phyloP scores from a whole-genome alignment of 2,329 filamentous ascomycete species.

The Xylogone sp. region DNA sequence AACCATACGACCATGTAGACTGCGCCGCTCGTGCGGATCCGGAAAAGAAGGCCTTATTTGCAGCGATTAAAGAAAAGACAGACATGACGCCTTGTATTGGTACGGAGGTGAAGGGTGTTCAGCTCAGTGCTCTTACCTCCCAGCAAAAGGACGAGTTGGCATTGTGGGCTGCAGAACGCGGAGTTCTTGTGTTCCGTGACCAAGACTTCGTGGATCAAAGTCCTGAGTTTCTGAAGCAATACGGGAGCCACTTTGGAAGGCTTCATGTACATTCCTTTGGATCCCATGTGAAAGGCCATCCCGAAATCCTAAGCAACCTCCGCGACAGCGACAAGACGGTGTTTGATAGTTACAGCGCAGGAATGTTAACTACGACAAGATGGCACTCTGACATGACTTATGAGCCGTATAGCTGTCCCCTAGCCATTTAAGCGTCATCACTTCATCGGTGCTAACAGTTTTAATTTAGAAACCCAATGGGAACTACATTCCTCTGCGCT shows the following conservation, averaged over 20 bases:
- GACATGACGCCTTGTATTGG: slow-evolving; percentile 39
- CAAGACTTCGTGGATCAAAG: slow-evolving; percentile 67
- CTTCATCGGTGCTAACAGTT: background rate
- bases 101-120: slow-evolving; percentile 29
- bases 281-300: slow-evolving; percentile 54
- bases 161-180: slow-evolving; percentile 39
- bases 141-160: slow-evolving; percentile 65
- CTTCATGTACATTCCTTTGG: slow-evolving; percentile 62
- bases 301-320: slow-evolving; percentile 72
- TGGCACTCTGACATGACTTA: slow-evolving; percentile 88
- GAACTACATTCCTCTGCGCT: slow-evolving; percentile 81
- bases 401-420: slow-evolving; percentile 45
- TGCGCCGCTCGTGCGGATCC: background rate
- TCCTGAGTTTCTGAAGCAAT: slow-evolving; percentile 62
- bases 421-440: background rate
- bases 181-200: slow-evolving; percentile 60
- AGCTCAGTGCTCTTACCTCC: slow-evolving; percentile 51
- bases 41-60: slow-evolving; percentile 1
- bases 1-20: background rate
- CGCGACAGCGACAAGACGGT: slow-evolving; percentile 58
- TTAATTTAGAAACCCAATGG: slow-evolving; percentile 62
- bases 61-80: background rate
- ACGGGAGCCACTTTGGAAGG: slow-evolving; percentile 70
- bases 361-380: slow-evolving; percentile 67
- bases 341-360: slow-evolving; percentile 52